phyloP scores from a whole-genome alignment of 768 basidiomycete species.

The Omphalotus guepiniiformis region DNA sequence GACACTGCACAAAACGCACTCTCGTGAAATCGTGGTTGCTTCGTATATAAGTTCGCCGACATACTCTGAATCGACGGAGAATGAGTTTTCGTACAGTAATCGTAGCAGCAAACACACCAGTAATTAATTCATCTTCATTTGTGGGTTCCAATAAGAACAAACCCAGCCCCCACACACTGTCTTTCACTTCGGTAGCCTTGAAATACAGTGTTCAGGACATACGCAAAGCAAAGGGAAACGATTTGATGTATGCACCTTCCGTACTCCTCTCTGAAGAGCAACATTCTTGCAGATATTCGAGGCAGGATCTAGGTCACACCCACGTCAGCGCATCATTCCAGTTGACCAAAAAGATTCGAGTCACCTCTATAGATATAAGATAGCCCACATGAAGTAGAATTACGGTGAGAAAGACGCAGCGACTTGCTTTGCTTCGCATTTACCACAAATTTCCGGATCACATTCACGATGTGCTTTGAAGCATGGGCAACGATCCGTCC shows the following conservation, averaged over 20 bases:
- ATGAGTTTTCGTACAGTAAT: not conserved
- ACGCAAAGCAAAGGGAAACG: not conserved
- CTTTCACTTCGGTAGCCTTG: constrained; percentile 39
- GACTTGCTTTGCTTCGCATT: constrained; percentile 47
- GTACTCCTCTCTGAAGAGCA: constrained; percentile 39
- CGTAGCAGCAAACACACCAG: constrained; percentile 28
- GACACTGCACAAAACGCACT: constrained; percentile 31
- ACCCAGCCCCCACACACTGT: constrained; percentile 50
- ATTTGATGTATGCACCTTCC: constrained; percentile 33
- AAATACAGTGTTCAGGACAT: constrained; percentile 8
- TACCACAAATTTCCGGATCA: constrained; percentile 58
- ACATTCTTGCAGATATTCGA: constrained; percentile 42
- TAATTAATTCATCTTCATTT: constrained; percentile 41
- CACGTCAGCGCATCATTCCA: not conserved
- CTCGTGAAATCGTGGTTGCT: constrained; percentile 44
- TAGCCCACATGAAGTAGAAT: too few relatives aligned
- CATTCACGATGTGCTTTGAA: constrained; percentile 51
- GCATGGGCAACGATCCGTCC: constrained; percentile 50
- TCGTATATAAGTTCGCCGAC: constrained; percentile 56
- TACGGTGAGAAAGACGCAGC: not conserved
- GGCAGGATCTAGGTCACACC: constrained; percentile 21
- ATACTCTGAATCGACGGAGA: constrained; percentile 48
- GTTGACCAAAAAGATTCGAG: not conserved
- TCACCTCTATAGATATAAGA: not conserved
- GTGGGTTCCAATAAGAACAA: constrained; percentile 45